Conservation (phyloP, 768 basidiomycete species). For the Boletus tomentosulus region DNA sequence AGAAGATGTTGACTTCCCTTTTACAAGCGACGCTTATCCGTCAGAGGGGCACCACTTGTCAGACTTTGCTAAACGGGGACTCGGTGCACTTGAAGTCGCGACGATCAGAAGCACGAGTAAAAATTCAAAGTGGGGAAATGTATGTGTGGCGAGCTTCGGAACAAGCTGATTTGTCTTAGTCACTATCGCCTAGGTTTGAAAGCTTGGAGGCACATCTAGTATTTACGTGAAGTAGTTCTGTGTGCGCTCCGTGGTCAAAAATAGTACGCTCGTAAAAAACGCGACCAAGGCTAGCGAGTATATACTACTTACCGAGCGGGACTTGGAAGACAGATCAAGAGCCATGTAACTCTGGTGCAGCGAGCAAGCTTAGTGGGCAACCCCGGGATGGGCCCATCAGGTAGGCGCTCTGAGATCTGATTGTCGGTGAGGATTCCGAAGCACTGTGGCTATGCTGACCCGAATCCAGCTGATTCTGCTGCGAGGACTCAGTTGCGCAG, state of each 20-base stretch:
- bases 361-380: neutral
- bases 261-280: neutral
- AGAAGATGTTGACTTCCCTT: conserved; percentile 1
- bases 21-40: conserved; percentile 19
- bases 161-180: neutral
- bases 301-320: neutral
- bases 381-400: neutral
- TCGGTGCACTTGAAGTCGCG: neutral
- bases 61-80: neutral
- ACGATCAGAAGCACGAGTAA: conserved; percentile 10
- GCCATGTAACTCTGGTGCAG: neutral
- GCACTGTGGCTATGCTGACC: conserved; percentile 20
- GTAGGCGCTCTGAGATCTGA: too few relatives aligned
- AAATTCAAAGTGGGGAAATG: neutral
- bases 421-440: neutral
- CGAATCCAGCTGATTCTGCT: conserved; percentile 12
- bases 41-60: neutral
- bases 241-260: neutral
- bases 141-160: neutral
- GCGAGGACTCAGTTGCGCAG: too few relatives aligned
- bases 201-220: neutral
- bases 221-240: conserved; percentile 5
- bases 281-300: neutral
- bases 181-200: neutral
- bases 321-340: neutral